phyloP scores from a whole-genome alignment of 192 early-diverging fungal genomes.

The Obelidium mucronatum region DNA sequence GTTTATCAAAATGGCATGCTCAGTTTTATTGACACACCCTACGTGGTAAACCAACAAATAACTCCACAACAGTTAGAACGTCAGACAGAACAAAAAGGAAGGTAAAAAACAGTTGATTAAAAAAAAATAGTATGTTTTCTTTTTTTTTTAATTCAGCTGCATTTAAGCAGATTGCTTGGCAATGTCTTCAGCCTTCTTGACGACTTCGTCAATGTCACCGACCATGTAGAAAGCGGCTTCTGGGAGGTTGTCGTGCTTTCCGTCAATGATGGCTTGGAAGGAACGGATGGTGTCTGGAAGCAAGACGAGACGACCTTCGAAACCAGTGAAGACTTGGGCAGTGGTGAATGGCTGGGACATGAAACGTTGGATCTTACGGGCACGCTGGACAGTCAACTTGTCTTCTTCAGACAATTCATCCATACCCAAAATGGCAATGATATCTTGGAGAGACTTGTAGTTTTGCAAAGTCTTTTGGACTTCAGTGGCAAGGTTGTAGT shows the following conservation, averaged over 20 bases:
- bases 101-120: too few species aligned
- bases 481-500: slow-evolving; percentile 92
- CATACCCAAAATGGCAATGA: slow-evolving; percentile 99
- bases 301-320: slow-evolving; percentile 91
- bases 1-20: too few species aligned
- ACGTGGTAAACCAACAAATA: too few species aligned
- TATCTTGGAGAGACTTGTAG: slow-evolving; percentile 99
- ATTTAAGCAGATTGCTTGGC: slow-evolving; percentile 64
- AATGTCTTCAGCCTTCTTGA: slow-evolving; percentile 86
- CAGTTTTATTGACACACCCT: too few species aligned
- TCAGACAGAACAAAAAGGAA: too few species aligned
- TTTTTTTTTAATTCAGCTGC: too few species aligned
- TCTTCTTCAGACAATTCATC: slow-evolving; percentile 99
- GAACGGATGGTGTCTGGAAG: slow-evolving; percentile 91
- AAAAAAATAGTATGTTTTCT: too few species aligned
- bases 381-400: slow-evolving; percentile 98
- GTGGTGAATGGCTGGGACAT: slow-evolving; percentile 98
- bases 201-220: slow-evolving; percentile 95
- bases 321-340: slow-evolving; percentile 97
- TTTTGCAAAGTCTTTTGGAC: slow-evolving; percentile 97
- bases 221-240: slow-evolving; percentile 99
- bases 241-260: slow-evolving; percentile 94
- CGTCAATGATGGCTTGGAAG: slow-evolving; percentile 96
- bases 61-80: too few species aligned
- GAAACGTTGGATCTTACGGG: slow-evolving; percentile 98